phyloP scores from a whole-genome alignment of 441 rosid genomes.

The Populus hybrid region DNA sequence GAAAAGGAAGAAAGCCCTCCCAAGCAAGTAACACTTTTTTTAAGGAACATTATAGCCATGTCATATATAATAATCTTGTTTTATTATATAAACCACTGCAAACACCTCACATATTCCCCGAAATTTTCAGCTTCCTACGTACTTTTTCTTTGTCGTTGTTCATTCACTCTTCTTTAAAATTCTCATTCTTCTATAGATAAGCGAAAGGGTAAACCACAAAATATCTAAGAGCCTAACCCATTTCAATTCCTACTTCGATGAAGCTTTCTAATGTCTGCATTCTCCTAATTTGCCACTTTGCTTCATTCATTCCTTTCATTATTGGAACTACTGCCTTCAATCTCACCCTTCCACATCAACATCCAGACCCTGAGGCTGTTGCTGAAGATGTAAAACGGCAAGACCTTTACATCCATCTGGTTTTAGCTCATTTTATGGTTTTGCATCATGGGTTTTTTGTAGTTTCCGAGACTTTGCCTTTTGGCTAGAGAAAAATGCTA shows the following conservation, averaged over 20 bases:
- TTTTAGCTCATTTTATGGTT: slow-evolving; percentile 11
- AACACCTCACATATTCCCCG: slow-evolving; percentile 26
- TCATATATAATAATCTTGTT: slow-evolving; percentile 11
- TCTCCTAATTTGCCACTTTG: slow-evolving; percentile 34
- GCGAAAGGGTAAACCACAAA: slow-evolving; percentile 9
- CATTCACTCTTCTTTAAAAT: neutral
- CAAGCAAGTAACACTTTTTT: slow-evolving; percentile 3
- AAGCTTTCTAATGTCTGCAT: slow-evolving; percentile 51
- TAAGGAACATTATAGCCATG: neutral
- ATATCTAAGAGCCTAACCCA: neutral
- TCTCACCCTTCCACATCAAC: slow-evolving; percentile 79
- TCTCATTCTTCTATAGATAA: slow-evolving; percentile 13
- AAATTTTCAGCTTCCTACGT: slow-evolving; percentile 20
- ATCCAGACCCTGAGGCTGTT: slow-evolving; percentile 76
- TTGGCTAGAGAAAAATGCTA: neutral
- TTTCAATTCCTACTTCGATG: slow-evolving; percentile 22
- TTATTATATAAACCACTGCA: slow-evolving; percentile 26
- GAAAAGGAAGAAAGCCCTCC: slow-evolving; percentile 13
- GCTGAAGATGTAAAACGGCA: slow-evolving; percentile 69
- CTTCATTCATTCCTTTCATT: slow-evolving; percentile 16
- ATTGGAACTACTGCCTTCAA: slow-evolving; percentile 32
- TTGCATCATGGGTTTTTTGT: slow-evolving; percentile 10
- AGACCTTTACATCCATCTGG: slow-evolving; percentile 18
- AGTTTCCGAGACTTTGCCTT: slow-evolving; percentile 2
- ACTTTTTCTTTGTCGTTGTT: slow-evolving; percentile 7